Base-by-base conservation (phyloP, 768 basidiomycete genomes). In the Leccinum uliginosum region DNA sequence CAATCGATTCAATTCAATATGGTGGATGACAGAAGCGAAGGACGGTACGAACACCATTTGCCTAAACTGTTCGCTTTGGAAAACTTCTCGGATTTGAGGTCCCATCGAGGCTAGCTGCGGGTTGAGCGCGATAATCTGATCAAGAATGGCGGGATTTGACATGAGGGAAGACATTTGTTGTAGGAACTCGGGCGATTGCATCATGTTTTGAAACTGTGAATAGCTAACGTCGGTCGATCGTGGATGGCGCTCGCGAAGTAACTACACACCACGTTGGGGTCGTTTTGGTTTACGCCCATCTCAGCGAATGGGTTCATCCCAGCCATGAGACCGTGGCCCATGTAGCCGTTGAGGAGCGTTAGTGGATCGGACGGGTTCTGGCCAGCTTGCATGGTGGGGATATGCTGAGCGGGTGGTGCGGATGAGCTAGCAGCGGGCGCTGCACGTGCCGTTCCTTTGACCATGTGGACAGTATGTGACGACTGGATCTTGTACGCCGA, bases 281-380 rank as follows among this genome's bases (percentile, higher is more conserved):
- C 96, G 63, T 91, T 91, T 4, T 82, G 78, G 67, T 99, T 99
- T 45, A 96, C 50, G 1, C 95, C 96, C 83, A 96, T 85, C 4
- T 87, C 88, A 0, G 87, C 80, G 66, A 99, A 98, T 0, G 97
- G 96, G 65, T 98, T 98, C 68, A 95, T 77, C 6, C 90, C 89
- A 0, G 88, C 88, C 83, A 91, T 83, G 17, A 82, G 76, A 1
- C 91, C 92, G 62, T 86, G 91, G 0, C 86, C 90, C 71, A 83
- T 74, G 65, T 86, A 84, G 15, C 86, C 78, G 68, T 94, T 95
- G 51, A 93, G 79, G 55, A 83, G 87, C 0, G 91, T 93, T 56
- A 93, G 83, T 0, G 91, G 93, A 71, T 94, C 91, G 59, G 85
- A 82, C 1, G 85, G 85, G 67, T 92, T 92, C 78, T 96, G 91